A percentile compares a stretch with the other conserved stretches of the same genome.
Conservation (phyloP, 2,329 filamentous ascomycete genomes). For the Colletotrichum sansevieriae region DNA sequence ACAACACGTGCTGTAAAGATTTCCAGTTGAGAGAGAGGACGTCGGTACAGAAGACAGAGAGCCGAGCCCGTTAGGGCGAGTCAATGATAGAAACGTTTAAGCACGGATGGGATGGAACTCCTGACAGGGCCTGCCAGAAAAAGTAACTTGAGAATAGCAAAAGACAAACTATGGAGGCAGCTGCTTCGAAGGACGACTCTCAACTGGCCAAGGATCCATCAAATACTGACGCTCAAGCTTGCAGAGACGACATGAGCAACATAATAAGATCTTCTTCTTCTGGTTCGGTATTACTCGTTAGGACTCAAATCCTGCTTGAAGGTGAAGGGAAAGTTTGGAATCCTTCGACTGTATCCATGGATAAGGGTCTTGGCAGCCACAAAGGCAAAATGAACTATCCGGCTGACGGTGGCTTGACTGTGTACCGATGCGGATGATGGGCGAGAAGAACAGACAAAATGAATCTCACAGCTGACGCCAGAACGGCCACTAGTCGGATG, state of each 20-base stretch:
- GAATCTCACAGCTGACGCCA: constrained; percentile 20
- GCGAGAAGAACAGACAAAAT: constrained; percentile 2
- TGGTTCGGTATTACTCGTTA: not conserved
- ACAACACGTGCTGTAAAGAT: no score
- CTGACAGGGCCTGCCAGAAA: no score
- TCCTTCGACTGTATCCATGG: not conserved
- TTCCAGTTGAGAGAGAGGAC: no score
- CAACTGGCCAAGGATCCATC: no score
- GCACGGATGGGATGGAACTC: no score
- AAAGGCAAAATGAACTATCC: constrained; percentile 1
- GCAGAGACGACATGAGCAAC: not conserved
- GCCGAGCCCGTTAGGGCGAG: no score
- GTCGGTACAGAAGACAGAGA: no score
- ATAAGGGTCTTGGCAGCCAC: constrained; percentile 4
- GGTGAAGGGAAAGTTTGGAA: not conserved
- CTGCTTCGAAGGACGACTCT: no score
- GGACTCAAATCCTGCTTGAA: not conserved
- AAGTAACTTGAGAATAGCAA: no score
- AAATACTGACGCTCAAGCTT: no score
- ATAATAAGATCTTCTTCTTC: not conserved
- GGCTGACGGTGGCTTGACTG: constrained; percentile 21
- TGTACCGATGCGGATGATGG: constrained; percentile 9
- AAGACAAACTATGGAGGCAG: no score
- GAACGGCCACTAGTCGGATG: constrained; percentile 19
- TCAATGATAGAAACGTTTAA: no score